Evolutionary conservation across 129 eudicot species (phyloP), one percentile per base, ranked within the genome.

Genomic region (Helianthus tuberosus): DNA sequence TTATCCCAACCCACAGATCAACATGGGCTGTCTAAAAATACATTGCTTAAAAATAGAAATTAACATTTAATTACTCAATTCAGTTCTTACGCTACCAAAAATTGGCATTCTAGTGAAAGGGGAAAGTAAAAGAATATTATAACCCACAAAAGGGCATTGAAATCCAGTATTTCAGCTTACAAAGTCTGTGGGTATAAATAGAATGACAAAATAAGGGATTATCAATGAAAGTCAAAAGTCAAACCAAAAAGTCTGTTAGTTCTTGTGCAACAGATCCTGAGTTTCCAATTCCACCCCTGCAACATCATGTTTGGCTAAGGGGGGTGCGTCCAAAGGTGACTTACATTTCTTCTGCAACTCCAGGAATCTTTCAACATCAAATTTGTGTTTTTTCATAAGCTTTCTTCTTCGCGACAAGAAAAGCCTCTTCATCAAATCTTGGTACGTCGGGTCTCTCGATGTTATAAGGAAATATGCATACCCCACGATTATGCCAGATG

Each of bases 71-170:
- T 41, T 6, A 41, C 8, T 41, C 46, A 41, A 41, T 41, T 41
- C 46, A 41, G 8, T 41, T 41, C 46, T 41, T 41, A 41, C 10
- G 8, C 46, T 5, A 41, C 8, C 7, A 5, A 41, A 41, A 41
- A 41, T 8, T 41, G 8, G 46, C 23, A 20, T 20, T 20, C 23
- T 20, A 20, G 23, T 41, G 8, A 41, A 41, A 41, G 46, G 46
- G 46, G 55, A 11, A 14, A 11, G 13, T 13, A 4, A 14, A 50
- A 39, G 23, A 49, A 12, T n/a, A 49, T 27, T 51, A 49, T 29
- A 68, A 41, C 46, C 75, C 70, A 57, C 64, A 73, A 58, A 36
- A 4, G 69, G 70, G 71, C 36, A 63, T 69, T 11, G 38, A 77
- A 62, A 43, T 25, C 59, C 39, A 20, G 23, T 20, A 20, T 20